These are phyloP conservation scores for Cajanus cajan DNA, from an alignment of 306 rosid species.

Conservation along the genomic window DNA sequence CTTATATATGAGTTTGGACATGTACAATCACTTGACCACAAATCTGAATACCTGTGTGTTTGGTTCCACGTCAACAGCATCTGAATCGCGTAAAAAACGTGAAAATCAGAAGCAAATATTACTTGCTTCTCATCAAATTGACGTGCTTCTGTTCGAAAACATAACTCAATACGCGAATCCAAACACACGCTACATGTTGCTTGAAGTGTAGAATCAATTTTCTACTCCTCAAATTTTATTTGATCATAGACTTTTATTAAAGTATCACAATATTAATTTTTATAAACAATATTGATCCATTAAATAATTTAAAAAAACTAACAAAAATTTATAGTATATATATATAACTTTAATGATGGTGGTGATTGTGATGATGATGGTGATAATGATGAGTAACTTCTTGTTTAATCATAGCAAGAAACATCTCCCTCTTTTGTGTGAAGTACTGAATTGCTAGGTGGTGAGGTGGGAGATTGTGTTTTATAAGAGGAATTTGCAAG, in stretches of 20 bases:
- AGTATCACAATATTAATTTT: not conserved
- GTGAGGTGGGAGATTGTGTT: constrained; percentile 22
- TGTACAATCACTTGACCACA: too few relatives aligned
- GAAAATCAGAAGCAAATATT: too few relatives aligned
- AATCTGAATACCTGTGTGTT: too few relatives aligned
- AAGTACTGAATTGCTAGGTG: constrained; percentile 14
- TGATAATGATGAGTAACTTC: not conserved
- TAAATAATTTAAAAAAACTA: not conserved
- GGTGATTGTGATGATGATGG: not conserved
- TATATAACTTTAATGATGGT: not conserved
- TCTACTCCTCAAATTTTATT: too few relatives aligned
- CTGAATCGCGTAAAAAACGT: too few relatives aligned
- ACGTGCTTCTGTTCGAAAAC: too few relatives aligned
- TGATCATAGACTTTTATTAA: not conserved
- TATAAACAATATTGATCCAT: not conserved
- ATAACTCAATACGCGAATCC: too few relatives aligned
- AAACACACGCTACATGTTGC: too few relatives aligned
- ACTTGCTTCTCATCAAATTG: too few relatives aligned
- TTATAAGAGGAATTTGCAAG: not conserved
- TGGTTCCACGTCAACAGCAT: too few relatives aligned
- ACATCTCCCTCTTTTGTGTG: constrained; percentile 24
- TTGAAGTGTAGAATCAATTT: too few relatives aligned
- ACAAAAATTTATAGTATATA: not conserved
- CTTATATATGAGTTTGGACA: too few relatives aligned
- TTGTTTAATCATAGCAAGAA: constrained; percentile 13